Evolutionary conservation across 179 eudicot genomes (phyloP), one percentile per base, ranked within the genome.

Genomic region (Spinacia oleracea): DNA sequence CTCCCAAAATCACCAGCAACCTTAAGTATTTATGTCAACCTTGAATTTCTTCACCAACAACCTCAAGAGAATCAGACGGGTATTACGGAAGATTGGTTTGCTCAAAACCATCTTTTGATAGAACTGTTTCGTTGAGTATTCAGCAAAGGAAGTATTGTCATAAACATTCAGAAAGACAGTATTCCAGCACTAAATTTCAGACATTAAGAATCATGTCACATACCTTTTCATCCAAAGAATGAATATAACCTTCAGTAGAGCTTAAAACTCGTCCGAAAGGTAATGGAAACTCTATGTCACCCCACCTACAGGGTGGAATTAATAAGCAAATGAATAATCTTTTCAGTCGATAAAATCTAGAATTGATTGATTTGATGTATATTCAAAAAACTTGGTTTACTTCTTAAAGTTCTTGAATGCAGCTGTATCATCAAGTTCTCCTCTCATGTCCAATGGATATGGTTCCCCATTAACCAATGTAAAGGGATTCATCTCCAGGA

Each of bases 401-500:
- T 91, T 91, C 71, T 91, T 90, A 59, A 93, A 93, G 79, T 93
- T 93, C 84, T 93, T 93, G 82, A 93, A 93, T 10, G 97, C 88
- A 68, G 97, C 96, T 15, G 96, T 93, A 84, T 93, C 97, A 80
- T 93, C 97, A 78, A 93, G 90, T 84, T 93, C 97, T 42, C 96
- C 97, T 70, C 97, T 88, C 97, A 93, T 93, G 80, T 93, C 97
- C 85, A 93, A 78, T 43, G 96, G 94, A 82, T 85, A 91, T 31
- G 97, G 97, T 84, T 91, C 88, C 82, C 96, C 94, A 72, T 89
- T 79, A 60, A 93, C 94, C 79, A 93, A 84, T 48, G 97, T 86
- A 84, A 93, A 91, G 9, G 97, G 97, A 82, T 93, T 93, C 97
- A 93, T 91, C 87, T 93, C 97, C 73, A 93, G 79, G 84, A 93